Evolutionary conservation across 139 green algal genomes (phyloP), one percentile per base, ranked within the genome.

Genomic region (Auxenochlorella pyrenoidosa): DNA sequence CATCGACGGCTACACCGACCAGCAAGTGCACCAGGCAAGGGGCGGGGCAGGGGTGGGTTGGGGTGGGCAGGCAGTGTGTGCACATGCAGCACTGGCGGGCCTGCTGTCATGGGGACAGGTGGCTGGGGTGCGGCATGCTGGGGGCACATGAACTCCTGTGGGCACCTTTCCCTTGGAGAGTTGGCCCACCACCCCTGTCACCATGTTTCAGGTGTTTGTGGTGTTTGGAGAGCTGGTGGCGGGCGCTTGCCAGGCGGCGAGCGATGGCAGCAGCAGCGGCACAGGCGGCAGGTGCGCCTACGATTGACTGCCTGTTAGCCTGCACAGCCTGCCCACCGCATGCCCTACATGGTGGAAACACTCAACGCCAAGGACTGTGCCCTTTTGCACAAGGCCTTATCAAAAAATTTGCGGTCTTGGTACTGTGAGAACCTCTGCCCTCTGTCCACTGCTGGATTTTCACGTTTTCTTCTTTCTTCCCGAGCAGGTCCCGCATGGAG

Each of bases 141-240:
- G n/a, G n/a, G n/a, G n/a, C n/a, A n/a, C n/a, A n/a, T n/a, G n/a
- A n/a, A n/a, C n/a, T n/a, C n/a, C n/a, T n/a, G n/a, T n/a, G n/a
- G n/a, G n/a, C n/a, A n/a, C n/a, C n/a, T n/a, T n/a, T n/a, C n/a
- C n/a, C n/a, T n/a, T n/a, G n/a, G n/a, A n/a, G n/a, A n/a, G n/a
- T n/a, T n/a, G n/a, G n/a, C n/a, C n/a, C n/a, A n/a, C n/a, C n/a
- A n/a, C n/a, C n/a, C n/a, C n/a, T n/a, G n/a, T n/a, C n/a, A n/a
- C n/a, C n/a, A n/a, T n/a, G n/a, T n/a, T n/a, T n/a, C 84, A 88
- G 70, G 70, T 77, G 75, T 88, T 88, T 77, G 40, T n/a, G n/a
- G 70, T 91, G 40, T 89, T 91, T 34, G 63, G 70, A 22, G 87
- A 92, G 89, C 89, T 90, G 32, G 81, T 87, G 71, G 79, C 81